Conservation (phyloP, 2,329 filamentous ascomycete species). For the Xylariaceae sp. region DNA sequence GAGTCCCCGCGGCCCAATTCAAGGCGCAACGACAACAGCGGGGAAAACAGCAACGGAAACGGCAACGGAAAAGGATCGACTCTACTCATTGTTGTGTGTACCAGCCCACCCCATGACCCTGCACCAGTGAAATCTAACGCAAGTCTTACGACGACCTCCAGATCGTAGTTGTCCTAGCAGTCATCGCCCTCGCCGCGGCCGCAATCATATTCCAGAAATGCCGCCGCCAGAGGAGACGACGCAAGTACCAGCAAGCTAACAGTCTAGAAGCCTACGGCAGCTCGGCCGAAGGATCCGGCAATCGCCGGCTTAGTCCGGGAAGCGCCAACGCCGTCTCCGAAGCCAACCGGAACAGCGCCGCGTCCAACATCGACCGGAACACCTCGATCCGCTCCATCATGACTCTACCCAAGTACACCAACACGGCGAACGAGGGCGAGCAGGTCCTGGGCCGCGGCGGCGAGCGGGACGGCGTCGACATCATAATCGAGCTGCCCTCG, state of each 20-base stretch:
- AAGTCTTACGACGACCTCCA: background rate
- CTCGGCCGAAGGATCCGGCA: constrained; percentile 16
- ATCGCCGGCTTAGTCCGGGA: constrained; percentile 9
- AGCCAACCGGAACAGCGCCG: constrained; percentile 29
- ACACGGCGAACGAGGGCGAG: constrained; percentile 68
- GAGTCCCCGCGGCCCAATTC: background rate
- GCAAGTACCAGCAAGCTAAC: constrained; percentile 6
- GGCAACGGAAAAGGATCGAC: background rate
- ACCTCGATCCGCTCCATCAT: constrained; percentile 90
- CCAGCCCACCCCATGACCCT: background rate
- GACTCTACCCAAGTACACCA: constrained; percentile 82
- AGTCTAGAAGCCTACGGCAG: constrained; percentile 14
- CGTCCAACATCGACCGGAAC: constrained; percentile 63
- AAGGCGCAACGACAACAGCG: background rate
- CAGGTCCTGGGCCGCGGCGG: constrained; percentile 83
- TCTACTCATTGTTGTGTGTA: constrained; percentile 17
- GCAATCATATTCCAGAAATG: constrained; percentile 18
- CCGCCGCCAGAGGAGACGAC: constrained; percentile 9
- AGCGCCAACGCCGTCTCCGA: constrained; percentile 26
- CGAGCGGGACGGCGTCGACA: constrained; percentile 85
- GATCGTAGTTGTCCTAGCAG: constrained; percentile 24
- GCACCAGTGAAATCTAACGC: constrained; percentile 5
- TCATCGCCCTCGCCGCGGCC: constrained; percentile 17
- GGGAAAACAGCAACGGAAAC: no score
- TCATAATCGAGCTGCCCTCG: constrained; percentile 80